Percentiles rank a stretch among this genome's conserved stretches.
Conservation (phyloP, 805 yeast genomes). For the Nakazawaea siamensis region DNA sequence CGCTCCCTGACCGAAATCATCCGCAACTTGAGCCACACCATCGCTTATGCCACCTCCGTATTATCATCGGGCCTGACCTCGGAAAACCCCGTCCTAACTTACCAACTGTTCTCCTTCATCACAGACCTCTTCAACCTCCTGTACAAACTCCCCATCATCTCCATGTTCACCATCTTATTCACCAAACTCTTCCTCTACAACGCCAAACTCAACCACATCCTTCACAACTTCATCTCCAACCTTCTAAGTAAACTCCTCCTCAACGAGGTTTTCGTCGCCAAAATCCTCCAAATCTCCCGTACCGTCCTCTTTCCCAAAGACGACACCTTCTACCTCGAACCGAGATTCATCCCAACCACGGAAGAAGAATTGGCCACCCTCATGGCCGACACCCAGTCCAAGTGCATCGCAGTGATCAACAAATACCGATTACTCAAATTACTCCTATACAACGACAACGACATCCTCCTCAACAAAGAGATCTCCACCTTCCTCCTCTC, state of each 20-base stretch:
- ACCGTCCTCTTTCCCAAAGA: slow-evolving; percentile 22
- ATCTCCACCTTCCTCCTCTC: slow-evolving; percentile 22
- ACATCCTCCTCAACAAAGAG: slow-evolving; percentile 7
- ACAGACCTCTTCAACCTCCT: slow-evolving; percentile 12
- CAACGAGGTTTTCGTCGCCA: slow-evolving; percentile 12
- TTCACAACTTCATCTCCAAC: slow-evolving; percentile 19
- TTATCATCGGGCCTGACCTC: slow-evolving; percentile 10
- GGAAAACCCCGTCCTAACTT: slow-evolving; percentile 7
- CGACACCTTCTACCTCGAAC: slow-evolving; percentile 17
- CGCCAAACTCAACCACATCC: slow-evolving; percentile 15
- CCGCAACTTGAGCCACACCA: slow-evolving; percentile 16
- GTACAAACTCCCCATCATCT: slow-evolving; percentile 13
- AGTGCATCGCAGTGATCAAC: slow-evolving; percentile 6
- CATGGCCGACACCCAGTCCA: slow-evolving; percentile 11
- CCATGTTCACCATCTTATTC: slow-evolving; percentile 10
- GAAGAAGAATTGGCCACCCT: slow-evolving; percentile 17
- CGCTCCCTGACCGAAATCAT: slow-evolving; percentile 10
- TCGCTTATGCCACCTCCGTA: slow-evolving; percentile 22
- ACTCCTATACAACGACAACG: slow-evolving; percentile 9
- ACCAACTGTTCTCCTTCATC: slow-evolving; percentile 17
- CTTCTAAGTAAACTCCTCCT: slow-evolving; percentile 16
- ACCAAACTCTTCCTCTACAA: slow-evolving; percentile 11
- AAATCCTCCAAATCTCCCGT: slow-evolving; percentile 13
- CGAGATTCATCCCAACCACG: slow-evolving; percentile 22
- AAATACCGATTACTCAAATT: background rate